A percentile compares a stretch with the other conserved stretches of the same genome.
These are phyloP conservation scores for Hypoxylon fragiforme DNA, from an alignment of 495 filamentous ascomycete genomes.

Conservation along the genomic window DNA sequence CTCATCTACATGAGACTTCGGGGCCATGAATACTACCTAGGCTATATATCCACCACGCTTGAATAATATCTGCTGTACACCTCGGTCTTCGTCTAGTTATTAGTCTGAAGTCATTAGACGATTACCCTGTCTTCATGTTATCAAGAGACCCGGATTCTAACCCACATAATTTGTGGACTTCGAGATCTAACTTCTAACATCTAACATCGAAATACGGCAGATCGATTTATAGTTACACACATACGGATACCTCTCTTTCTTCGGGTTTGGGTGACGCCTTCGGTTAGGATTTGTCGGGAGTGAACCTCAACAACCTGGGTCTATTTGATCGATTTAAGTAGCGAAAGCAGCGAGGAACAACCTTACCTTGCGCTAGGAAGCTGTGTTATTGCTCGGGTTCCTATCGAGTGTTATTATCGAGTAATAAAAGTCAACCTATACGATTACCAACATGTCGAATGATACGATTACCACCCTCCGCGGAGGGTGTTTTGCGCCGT, in stretches of 20 bases:
- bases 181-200: not conserved
- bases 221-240: not conserved
- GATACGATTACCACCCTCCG: conserved; percentile 20
- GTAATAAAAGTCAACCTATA: not conserved
- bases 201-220: too few relatives aligned
- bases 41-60: conserved; percentile 6
- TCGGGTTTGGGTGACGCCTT: conserved; percentile 5
- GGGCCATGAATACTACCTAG: conserved; percentile 31
- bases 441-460: conserved; percentile 37
- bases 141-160: conserved; percentile 2
- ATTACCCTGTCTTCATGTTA: conserved; percentile 3
- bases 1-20: conserved; percentile 25
- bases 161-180: conserved; percentile 2
- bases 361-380: not conserved
- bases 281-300: not conserved
- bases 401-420: not conserved
- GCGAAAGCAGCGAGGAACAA: too few relatives aligned
- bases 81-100: conserved; percentile 1
- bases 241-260: conserved; percentile 1
- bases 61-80: conserved; percentile 10
- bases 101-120: conserved; percentile 20
- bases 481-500: conserved; percentile 40
- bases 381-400: not conserved
- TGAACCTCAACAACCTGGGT: not conserved
- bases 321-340: not conserved